phyloP scores from a whole-genome alignment of 805 yeast genomes.

The Sugiyamaella floridensis region DNA sequence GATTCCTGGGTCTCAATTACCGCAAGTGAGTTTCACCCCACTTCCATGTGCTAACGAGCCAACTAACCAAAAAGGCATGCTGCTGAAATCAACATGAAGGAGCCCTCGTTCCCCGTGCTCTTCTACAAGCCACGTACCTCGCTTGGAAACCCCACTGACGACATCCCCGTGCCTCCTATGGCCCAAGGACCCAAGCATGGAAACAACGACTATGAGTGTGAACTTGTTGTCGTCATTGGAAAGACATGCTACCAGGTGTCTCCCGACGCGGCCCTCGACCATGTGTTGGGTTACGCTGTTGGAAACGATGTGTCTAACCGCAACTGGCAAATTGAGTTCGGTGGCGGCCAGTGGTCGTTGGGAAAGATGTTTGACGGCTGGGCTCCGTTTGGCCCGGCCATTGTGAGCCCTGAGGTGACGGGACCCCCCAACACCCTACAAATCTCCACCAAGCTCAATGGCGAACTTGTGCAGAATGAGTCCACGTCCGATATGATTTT shows the following conservation, averaged over 20 bases:
- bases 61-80: constrained; percentile 24
- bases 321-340: constrained; percentile 48
- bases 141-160: constrained; percentile 38
- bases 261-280: constrained; percentile 38
- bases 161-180: constrained; percentile 34
- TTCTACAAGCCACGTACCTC: constrained; percentile 47
- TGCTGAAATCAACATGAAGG: constrained; percentile 35
- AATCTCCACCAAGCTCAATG: constrained; percentile 40
- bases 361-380: constrained; percentile 51
- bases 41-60: background rate
- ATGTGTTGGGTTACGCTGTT: constrained; percentile 46
- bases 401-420: constrained; percentile 33
- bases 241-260: constrained; percentile 40
- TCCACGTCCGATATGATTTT: constrained; percentile 46
- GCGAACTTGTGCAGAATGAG: constrained; percentile 41
- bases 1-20: constrained; percentile 49
- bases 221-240: constrained; percentile 49
- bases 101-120: constrained; percentile 44
- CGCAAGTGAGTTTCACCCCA: constrained; percentile 33
- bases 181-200: constrained; percentile 22
- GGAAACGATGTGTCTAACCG: constrained; percentile 54
- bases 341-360: constrained; percentile 47
- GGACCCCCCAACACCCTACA: constrained; percentile 33
- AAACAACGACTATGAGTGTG: constrained; percentile 46
- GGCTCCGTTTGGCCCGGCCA: constrained; percentile 53